phyloP scores from a whole-genome alignment of 2,329 filamentous ascomycete species.

The Penicillium sp. region DNA sequence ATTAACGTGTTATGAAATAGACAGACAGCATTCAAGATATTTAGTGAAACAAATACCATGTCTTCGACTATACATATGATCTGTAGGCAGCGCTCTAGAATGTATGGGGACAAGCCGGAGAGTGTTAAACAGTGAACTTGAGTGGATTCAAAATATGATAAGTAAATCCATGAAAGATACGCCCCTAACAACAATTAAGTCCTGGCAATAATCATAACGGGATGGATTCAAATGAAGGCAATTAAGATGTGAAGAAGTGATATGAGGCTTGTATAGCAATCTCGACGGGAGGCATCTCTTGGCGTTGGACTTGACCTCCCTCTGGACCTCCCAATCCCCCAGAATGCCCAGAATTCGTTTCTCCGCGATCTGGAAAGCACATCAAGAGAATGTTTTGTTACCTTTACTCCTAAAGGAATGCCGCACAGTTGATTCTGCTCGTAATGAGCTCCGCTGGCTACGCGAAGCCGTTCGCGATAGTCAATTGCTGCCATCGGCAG shows the following conservation, averaged over 20 bases:
- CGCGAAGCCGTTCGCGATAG: constrained; percentile 34
- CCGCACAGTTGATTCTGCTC: constrained; percentile 45
- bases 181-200: too few relatives aligned
- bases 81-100: too few relatives aligned
- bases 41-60: neutral
- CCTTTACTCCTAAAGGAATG: constrained; percentile 47
- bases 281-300: neutral
- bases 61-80: too few relatives aligned
- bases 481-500: constrained; percentile 4
- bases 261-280: neutral
- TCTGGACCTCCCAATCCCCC: neutral
- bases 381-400: constrained; percentile 38
- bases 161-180: too few relatives aligned
- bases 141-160: too few relatives aligned
- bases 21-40: neutral
- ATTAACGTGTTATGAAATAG: constrained; percentile 10
- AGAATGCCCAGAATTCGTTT: constrained; percentile 48
- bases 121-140: too few relatives aligned
- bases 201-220: too few relatives aligned
- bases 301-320: neutral
- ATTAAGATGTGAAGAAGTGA: too few relatives aligned
- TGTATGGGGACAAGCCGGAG: too few relatives aligned
- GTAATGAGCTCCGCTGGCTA: constrained; percentile 51
- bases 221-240: too few relatives aligned
- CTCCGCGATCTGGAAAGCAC: constrained; percentile 38